Conservation (phyloP, 352 stramenopile genomes). For the Thalassiosira livingstoniorum region DNA sequence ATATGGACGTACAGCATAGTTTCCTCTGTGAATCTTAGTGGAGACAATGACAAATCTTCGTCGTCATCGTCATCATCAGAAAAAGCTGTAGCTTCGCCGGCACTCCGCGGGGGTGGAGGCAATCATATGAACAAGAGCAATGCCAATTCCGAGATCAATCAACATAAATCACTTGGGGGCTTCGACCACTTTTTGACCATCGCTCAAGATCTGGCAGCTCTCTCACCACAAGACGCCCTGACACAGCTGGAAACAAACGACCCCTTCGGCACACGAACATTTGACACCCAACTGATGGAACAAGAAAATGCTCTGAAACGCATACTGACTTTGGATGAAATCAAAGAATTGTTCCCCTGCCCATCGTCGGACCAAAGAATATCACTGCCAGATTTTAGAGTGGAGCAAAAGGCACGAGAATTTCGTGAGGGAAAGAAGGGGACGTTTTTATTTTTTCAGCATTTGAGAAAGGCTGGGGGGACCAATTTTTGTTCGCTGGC, state of each 20-base stretch:
- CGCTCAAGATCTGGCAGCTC: constrained; percentile 59
- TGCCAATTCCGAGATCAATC: background rate
- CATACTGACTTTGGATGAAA: constrained; percentile 60
- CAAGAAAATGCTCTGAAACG: constrained; percentile 60
- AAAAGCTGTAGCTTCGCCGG: background rate
- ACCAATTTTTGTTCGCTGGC: constrained; percentile 84
- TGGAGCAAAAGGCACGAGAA: constrained; percentile 55
- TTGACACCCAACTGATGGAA: constrained; percentile 68
- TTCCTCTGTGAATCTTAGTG: constrained; percentile 10
- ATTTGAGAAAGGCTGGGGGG: constrained; percentile 78
- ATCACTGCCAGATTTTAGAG: constrained; percentile 72
- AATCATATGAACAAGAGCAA: constrained; percentile 3
- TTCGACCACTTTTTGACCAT: constrained; percentile 56
- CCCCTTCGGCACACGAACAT: constrained; percentile 74
- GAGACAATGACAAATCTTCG: background rate
- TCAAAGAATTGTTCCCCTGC: constrained; percentile 77
- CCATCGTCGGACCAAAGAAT: constrained; percentile 61
- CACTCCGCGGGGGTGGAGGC: background rate
- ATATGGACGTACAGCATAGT: constrained; percentile 50
- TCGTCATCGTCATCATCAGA: constrained; percentile 21
- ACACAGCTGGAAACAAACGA: constrained; percentile 62
- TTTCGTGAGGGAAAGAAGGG: constrained; percentile 61
- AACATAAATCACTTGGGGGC: constrained; percentile 24
- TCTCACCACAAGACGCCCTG: constrained; percentile 59
- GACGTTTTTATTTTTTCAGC: constrained; percentile 82